Base-by-base conservation (phyloP, 495 filamentous ascomycete species). In the Hyaloscypha variabilis region DNA sequence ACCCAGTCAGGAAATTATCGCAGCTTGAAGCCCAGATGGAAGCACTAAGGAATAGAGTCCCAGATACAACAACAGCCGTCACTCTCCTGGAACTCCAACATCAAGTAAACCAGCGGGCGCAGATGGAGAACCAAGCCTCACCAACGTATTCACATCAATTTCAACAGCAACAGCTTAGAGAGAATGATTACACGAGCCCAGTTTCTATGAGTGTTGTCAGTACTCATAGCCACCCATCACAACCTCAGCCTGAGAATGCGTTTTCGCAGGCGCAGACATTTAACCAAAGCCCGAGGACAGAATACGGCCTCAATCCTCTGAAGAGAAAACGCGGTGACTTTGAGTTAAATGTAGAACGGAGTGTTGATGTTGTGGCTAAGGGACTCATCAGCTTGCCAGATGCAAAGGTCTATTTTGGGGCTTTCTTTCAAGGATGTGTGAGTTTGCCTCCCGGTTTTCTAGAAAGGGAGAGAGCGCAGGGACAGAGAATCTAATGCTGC, bases 381-480 rank as follows among this genome's bases (percentile, higher is more conserved):
- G 67, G 67, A 8, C 25, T 69, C 23, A 61, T 69, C 14, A 63
- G 57, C 29, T 28, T 42, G 55, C 59, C 63, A 1, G 67, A 69
- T 39, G 67, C 63, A 5, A 6, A 26, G 36, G 1, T 59, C 28
- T 72, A 70, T 58, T 62, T 66, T 50, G 17, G 8, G 58, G 78
- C 77, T 10, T 82, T 81, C 66, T 82, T 81, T 49, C 64, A 78
- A 67, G 80, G 80, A 30, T 82, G 80, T 56, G 67, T 69, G 25
- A 59, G 67, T 69, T 52, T n/a, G n/a, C n/a, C n/a, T n/a, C n/a
- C n/a, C n/a, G n/a, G n/a, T n/a, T n/a, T n/a, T n/a, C n/a, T n/a
- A n/a, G n/a, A n/a, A n/a, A n/a, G n/a, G n/a, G n/a, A n/a, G n/a
- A n/a, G n/a, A n/a, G n/a, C n/a, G n/a, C n/a, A n/a, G n/a, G n/a